These are phyloP conservation scores for Candida quercuum DNA, from an alignment of 805 yeast species.

Conservation along the genomic window DNA sequence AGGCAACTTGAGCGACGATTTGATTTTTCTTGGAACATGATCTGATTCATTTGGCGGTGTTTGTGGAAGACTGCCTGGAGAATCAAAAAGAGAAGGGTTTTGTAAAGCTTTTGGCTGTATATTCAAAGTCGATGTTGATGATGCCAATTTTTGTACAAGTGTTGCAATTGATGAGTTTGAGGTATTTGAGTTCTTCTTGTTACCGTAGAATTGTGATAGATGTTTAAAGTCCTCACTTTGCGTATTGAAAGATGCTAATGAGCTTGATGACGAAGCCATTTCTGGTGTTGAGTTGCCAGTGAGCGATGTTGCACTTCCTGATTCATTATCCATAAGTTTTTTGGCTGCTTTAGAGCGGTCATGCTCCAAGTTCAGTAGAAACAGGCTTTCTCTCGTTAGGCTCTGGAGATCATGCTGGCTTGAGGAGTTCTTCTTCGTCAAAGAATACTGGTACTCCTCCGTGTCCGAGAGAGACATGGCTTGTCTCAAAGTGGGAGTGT, in stretches of 20 bases:
- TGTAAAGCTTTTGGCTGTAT: conserved; percentile 4
- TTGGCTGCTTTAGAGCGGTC: not conserved
- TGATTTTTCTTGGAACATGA: conserved; percentile 18
- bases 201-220: not conserved
- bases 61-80: conserved; percentile 7
- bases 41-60: conserved; percentile 4
- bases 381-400: conserved; percentile 6
- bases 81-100: not conserved
- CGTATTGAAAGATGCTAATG: conserved; percentile 19
- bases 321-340: not conserved
- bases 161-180: conserved; percentile 22
- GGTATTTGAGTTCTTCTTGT: conserved; percentile 3
- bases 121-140: conserved; percentile 20
- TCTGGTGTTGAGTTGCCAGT: conserved; percentile 5
- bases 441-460: not conserved
- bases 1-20: conserved; percentile 44
- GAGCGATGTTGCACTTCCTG: not conserved
- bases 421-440: no score
- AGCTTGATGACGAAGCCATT: conserved; percentile 9
- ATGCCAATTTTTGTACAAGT: conserved; percentile 17
- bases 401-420: not conserved
- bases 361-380: conserved; percentile 5
- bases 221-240: conserved; percentile 15
- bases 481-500: not conserved
- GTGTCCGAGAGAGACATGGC: not conserved